Base-by-base conservation (phyloP, 306 rosid genomes). In the Comarum palustre region DNA sequence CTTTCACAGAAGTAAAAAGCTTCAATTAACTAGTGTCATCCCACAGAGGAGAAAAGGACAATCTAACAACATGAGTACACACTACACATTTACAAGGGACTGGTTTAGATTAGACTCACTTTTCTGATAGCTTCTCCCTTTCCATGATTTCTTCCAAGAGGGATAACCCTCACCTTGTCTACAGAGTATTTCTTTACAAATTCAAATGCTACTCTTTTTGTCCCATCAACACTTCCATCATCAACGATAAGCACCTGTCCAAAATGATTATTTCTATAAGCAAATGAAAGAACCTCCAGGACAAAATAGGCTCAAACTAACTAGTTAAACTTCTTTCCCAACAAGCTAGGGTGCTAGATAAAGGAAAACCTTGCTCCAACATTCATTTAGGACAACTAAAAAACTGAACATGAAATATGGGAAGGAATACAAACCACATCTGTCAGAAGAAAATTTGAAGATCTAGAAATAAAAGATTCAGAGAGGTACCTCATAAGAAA, bases 111-210 rank as follows among this genome's bases (percentile, higher is more conserved):
- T 79, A 42, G 74, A 89, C 98, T 90, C 96, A 93, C 98, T 93
- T 93, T 93, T 89, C 98, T 83, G 69, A 93, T 90, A 78, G 98
- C 98, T 82, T 93, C 98, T 76, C 98, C 98, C 82, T 90, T 93
- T 54, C 98, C 98, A 73, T 87, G 92, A 82, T 93, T 93, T 81
- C 82, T 87, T 65, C 98, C 97, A 29, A 93, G 97, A 82, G 87
- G 96, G 51, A 93, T 90, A 80, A 93, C 79, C 85, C 98, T 86
- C 75, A 90, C 90, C 65, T 81, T 90, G 72, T 90, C 97, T 32
- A 89, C 90, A 27, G 88, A 79, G 75, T 87, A 89, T 80, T 86
- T 93, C 88, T 73, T 90, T 38, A 91, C 92, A 72, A 85, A 93
- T 67, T 90, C 96, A 78, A 85, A 89, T 68, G 96, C 97, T 74